phyloP scores from a whole-genome alignment of 306 rosid species.

The Prosopis cineraria region DNA sequence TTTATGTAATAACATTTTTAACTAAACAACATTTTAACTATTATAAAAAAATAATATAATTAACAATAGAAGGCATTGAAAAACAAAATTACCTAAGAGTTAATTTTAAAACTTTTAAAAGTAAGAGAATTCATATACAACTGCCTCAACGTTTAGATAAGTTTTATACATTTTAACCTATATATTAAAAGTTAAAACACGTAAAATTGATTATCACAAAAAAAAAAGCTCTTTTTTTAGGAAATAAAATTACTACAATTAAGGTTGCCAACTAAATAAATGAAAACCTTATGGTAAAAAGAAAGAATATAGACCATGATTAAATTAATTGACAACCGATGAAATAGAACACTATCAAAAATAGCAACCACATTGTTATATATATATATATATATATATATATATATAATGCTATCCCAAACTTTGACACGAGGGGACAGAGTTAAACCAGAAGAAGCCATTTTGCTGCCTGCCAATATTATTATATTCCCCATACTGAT shows the following conservation, averaged over 20 bases:
- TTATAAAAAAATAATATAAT: too few relatives aligned
- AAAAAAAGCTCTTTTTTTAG: neutral
- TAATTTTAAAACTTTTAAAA: too few relatives aligned
- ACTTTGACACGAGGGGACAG: slow-evolving; percentile 24
- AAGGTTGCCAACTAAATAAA: neutral
- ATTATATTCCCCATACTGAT: slow-evolving; percentile 27
- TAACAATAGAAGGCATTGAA: too few relatives aligned
- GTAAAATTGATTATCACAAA: neutral
- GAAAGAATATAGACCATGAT: slow-evolving; percentile 11
- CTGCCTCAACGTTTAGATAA: too few relatives aligned
- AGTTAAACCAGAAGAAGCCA: slow-evolving; percentile 30
- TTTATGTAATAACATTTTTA: too few relatives aligned
- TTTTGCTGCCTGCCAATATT: slow-evolving; percentile 30
- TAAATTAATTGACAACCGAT: slow-evolving; percentile 30
- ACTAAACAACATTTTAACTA: too few relatives aligned
- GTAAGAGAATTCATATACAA: too few relatives aligned
- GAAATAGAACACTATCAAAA: slow-evolving; percentile 33
- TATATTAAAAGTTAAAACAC: neutral
- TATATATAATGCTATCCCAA: slow-evolving; percentile 35
- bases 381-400: too few relatives aligned
- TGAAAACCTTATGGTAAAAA: neutral
- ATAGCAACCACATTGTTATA: slow-evolving; percentile 21
- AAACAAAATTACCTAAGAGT: too few relatives aligned
- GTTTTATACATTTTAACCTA: too few relatives aligned
- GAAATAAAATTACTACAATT: neutral